phyloP scores from a whole-genome alignment of 768 basidiomycete genomes.

The Macrolepiota dolichaula region DNA sequence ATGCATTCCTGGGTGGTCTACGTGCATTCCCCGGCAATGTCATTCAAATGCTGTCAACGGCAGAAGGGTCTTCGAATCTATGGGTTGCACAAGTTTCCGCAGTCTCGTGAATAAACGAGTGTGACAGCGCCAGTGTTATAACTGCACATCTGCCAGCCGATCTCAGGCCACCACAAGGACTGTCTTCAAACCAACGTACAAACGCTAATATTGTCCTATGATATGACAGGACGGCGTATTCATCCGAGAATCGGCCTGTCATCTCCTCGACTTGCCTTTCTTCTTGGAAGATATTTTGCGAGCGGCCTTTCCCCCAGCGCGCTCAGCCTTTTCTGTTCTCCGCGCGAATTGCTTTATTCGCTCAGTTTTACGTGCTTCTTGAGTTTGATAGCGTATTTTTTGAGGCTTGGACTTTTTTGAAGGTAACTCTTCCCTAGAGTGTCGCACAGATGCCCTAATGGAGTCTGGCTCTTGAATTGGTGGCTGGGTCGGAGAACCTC shows the following conservation, averaged over 20 bases:
- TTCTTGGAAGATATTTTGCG: slow-evolving; percentile 7
- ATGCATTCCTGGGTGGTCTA: neutral
- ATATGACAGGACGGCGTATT: neutral
- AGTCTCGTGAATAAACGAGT: neutral
- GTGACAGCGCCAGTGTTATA: neutral
- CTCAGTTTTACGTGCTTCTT: slow-evolving; percentile 13
- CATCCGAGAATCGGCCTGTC: neutral
- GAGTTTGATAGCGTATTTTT: slow-evolving; percentile 19
- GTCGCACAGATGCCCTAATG: slow-evolving; percentile 8
- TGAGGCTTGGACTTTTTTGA: slow-evolving; percentile 12
- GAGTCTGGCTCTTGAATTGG: slow-evolving; percentile 1
- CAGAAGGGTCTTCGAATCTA: neutral
- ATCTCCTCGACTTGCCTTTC: slow-evolving; percentile 11
- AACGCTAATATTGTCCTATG: neutral
- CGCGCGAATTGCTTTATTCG: slow-evolving; percentile 16
- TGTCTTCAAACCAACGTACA: neutral
- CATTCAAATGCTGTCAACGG: neutral
- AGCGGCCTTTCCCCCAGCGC: slow-evolving; percentile 11
- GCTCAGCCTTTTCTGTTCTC: slow-evolving; percentile 16
- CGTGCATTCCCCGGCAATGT: neutral
- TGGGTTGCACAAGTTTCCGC: neutral
- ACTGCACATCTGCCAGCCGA: neutral
- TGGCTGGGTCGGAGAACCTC: slow-evolving; percentile 12
- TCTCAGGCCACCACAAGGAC: neutral
- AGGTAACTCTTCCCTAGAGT: neutral